Evolutionary conservation across 1,284 basidiomycete species (phyloP), one percentile per base, ranked within the genome.

Genomic region (Fomitopsis palustris): DNA sequence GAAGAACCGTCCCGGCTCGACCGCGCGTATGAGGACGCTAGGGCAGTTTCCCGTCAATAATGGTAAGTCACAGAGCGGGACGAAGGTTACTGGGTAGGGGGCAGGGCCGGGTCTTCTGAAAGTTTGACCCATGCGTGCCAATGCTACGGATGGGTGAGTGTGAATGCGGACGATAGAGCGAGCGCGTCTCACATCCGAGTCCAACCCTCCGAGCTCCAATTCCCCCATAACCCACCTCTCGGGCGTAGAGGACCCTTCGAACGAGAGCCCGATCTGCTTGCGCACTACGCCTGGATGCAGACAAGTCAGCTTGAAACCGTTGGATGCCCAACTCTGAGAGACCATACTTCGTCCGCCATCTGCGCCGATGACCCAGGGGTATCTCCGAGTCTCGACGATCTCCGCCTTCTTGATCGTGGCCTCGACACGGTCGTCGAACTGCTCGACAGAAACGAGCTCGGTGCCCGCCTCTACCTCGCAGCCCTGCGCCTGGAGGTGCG

Each of bases 281-380:
- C 74, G 61, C 19, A 65, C 63, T 17, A 65, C 58, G 37, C 74
- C 73, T 73, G 16, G n/a, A n/a, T n/a, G n/a, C n/a, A n/a, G n/a
- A n/a, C n/a, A n/a, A n/a, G n/a, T n/a, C n/a, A n/a, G n/a, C n/a
- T n/a, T n/a, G n/a, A n/a, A n/a, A n/a, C n/a, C n/a, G n/a, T n/a
- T n/a, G n/a, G n/a, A n/a, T n/a, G n/a, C n/a, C n/a, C n/a, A n/a
- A n/a, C n/a, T n/a, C n/a, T n/a, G n/a, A n/a, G n/a, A n/a, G n/a
- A n/a, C n/a, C 31, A 7, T 31, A 75, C 74, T 70, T 66, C 62
- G 67, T 9, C 69, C 75, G 9, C 75, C 76, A 62, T 77, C 74
- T 2, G 73, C 67, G 6, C 75, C 75, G 14, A 77, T 59, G 6
- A 77, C 47, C 49, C 62, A 75, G 8, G 56, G 56, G 21, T 55